A percentile compares a stretch with the other conserved stretches of the same genome.
Conservation (phyloP, 345 rosid genomes). For the Brassica carinata region DNA sequence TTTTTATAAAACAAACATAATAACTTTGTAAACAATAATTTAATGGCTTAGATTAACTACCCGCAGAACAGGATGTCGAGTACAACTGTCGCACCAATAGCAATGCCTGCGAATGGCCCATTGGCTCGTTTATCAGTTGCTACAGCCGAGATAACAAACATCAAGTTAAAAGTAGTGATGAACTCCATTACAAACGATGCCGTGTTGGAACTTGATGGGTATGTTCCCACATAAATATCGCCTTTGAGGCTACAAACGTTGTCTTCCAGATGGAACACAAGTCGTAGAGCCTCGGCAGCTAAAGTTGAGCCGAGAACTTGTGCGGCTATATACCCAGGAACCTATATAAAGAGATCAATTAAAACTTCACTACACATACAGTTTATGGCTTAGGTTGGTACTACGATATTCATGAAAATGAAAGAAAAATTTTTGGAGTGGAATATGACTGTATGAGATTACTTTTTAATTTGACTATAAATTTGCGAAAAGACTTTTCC, state of each 20-base stretch:
- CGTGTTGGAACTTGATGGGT: slow-evolving; percentile 1
- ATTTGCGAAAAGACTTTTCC: neutral
- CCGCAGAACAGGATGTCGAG: slow-evolving; percentile 37
- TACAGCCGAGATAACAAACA: slow-evolving; percentile 38
- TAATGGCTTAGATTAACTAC: neutral
- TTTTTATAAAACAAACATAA: neutral
- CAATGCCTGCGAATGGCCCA: slow-evolving; percentile 33
- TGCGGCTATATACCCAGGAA: slow-evolving; percentile 29
- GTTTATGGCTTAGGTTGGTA: neutral
- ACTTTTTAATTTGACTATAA: neutral
- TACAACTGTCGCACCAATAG: slow-evolving; percentile 32
- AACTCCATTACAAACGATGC: slow-evolving; percentile 28
- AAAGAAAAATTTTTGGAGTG: neutral
- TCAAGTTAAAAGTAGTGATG: slow-evolving; percentile 29
- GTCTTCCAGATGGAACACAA: slow-evolving; percentile 21
- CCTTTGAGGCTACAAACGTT: slow-evolving; percentile 31
- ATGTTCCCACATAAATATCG: slow-evolving; percentile 35
- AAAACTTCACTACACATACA: neutral
- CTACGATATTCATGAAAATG: neutral
- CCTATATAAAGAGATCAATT: neutral
- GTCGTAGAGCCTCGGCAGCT: slow-evolving; percentile 21
- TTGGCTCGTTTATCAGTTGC: slow-evolving; percentile 40
- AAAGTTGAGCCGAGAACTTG: slow-evolving; percentile 28
- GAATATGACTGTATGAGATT: neutral
- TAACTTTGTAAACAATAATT: neutral